phyloP scores from a whole-genome alignment of 768 basidiomycete species.

The Mycena floridula region DNA sequence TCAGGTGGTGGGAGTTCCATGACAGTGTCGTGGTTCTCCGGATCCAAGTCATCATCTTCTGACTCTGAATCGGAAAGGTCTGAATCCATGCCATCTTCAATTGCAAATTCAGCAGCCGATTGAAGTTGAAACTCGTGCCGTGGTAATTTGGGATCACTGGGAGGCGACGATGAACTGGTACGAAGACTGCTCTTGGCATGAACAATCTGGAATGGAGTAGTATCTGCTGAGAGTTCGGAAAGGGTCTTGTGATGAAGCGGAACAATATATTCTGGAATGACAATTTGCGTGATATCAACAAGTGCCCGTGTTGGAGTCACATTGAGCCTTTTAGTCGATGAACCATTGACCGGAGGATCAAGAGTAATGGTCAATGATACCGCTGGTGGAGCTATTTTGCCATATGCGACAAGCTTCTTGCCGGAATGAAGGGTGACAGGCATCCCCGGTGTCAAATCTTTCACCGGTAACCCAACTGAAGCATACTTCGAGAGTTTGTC shows the following conservation, averaged over 20 bases:
- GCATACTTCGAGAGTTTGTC: background rate
- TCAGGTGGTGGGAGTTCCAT: no score
- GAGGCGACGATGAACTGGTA: constrained; percentile 2
- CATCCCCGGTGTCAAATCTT: background rate
- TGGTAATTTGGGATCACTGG: background rate
- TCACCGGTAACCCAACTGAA: background rate
- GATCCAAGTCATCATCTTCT: background rate
- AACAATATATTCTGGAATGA: constrained; percentile 6
- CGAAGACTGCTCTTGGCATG: constrained; percentile 8
- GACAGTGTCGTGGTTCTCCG: no score
- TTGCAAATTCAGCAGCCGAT: background rate
- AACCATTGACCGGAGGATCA: background rate
- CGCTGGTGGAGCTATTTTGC: constrained; percentile 1
- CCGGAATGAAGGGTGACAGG: background rate
- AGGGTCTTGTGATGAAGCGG: constrained; percentile 9
- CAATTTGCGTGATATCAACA: constrained; percentile 6
- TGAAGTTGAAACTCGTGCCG: background rate
- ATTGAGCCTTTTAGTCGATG: background rate
- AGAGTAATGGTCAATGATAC: background rate
- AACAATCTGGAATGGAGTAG: constrained; percentile 4
- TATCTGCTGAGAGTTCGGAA: constrained; percentile 1
- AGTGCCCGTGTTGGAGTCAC: constrained; percentile 7
- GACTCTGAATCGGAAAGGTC: background rate
- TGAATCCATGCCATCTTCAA: background rate
- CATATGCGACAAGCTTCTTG: constrained; percentile 5